Percentiles rank a stretch among this genome's conserved stretches.
Evolutionary conservation across 805 yeast species (phyloP).

Genomic region (Tetrapisispora fleetii): DNA sequence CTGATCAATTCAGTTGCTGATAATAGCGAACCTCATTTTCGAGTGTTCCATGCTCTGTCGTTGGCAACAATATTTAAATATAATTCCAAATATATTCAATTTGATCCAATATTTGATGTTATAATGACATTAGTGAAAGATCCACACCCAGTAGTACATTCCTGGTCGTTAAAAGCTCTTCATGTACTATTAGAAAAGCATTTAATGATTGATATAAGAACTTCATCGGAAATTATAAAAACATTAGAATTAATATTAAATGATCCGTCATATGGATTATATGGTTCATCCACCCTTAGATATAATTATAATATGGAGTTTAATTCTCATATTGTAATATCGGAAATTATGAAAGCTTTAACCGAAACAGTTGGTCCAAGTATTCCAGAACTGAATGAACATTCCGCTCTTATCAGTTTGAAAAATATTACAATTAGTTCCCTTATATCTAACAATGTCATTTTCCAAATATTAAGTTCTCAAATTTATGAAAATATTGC

Average conservation of each 20-base stretch:
- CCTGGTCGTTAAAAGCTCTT: conserved; percentile 57
- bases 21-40: conserved; percentile 50
- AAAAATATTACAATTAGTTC: conserved; percentile 31
- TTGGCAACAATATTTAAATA: conserved; percentile 39
- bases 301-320: conserved; percentile 40
- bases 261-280: conserved; percentile 42
- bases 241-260: conserved; percentile 33
- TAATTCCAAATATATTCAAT: conserved; percentile 30
- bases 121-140: conserved; percentile 54
- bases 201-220: conserved; percentile 34
- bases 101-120: conserved; percentile 44
- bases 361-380: conserved; percentile 53
- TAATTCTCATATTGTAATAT: conserved; percentile 37
- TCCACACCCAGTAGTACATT: conserved; percentile 78
- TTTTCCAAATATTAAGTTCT: conserved; percentile 16
- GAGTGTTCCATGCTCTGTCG: conserved; percentile 48
- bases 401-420: conserved; percentile 23
- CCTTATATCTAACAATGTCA: conserved; percentile 29
- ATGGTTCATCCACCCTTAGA: conserved; percentile 34
- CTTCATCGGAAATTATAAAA: conserved; percentile 36
- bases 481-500: conserved; percentile 21
- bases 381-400: conserved; percentile 27
- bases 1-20: conserved; percentile 57
- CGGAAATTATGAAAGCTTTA: conserved; percentile 36
- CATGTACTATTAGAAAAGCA: conserved; percentile 48